Conservation (phyloP, 129 eudicot species). For the Deinandra increscens region DNA sequence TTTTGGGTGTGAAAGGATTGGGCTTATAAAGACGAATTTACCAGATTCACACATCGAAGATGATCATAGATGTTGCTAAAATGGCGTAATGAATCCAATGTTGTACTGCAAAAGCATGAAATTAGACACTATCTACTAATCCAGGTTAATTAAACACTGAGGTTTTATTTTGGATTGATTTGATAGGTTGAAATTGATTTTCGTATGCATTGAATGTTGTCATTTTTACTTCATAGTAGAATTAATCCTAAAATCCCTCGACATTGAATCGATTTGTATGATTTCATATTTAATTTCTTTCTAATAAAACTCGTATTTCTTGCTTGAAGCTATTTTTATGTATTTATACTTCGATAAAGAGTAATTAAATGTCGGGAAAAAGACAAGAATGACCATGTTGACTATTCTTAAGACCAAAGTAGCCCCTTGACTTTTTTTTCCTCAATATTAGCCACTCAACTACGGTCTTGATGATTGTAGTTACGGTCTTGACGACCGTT, state of each 20-base stretch:
- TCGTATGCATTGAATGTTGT: constrained; percentile 20
- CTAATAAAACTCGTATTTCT: too few relatives aligned
- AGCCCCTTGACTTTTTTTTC: too few relatives aligned
- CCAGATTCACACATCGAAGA: constrained; percentile 13
- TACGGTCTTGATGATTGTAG: too few relatives aligned
- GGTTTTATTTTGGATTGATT: constrained; percentile 14
- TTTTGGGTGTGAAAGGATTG: constrained; percentile 1
- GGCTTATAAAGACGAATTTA: constrained; percentile 18
- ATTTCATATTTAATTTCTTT: not conserved
- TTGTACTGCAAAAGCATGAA: constrained; percentile 34
- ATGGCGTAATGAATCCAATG: constrained; percentile 28
- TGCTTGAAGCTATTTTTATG: too few relatives aligned
- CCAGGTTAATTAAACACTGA: constrained; percentile 8
- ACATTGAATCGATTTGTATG: not conserved
- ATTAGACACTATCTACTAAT: constrained; percentile 13
- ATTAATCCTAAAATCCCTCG: constrained; percentile 15
- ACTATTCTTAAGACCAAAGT: too few relatives aligned
- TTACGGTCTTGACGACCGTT: too few relatives aligned
- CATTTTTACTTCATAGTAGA: constrained; percentile 13
- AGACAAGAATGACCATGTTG: too few relatives aligned
- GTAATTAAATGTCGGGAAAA: too few relatives aligned
- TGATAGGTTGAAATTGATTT: constrained; percentile 30
- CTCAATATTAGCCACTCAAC: too few relatives aligned
- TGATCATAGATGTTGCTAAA: not conserved
- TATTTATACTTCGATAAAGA: too few relatives aligned